Evolutionary conservation across 257 asterid species (phyloP), one percentile per base, ranked within the genome.

Genomic region (Verbena officinalis): DNA sequence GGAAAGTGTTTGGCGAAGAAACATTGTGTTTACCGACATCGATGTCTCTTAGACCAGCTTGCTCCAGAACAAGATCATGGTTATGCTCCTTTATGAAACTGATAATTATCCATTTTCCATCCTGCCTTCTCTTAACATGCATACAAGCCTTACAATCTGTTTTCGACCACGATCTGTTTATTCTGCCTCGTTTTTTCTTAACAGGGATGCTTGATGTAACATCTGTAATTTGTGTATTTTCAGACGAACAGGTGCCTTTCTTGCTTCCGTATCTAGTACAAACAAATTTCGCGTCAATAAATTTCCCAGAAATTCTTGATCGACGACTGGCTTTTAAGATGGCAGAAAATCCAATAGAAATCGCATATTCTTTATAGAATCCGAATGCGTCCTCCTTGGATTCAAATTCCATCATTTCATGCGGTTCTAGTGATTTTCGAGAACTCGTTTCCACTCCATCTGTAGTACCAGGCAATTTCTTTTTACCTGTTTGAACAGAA

Each of bases 91-190:
- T 36, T 34, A 76, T 31, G 17, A 81, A 77, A 59, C 72, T 73
- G 50, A 62, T 43, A 45, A 78, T 63, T 51, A 60, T 61, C 86
- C 90, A 83, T 63, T 71, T 74, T 27, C 81, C 90, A 58, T 83
- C 90, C 38, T 72, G 73, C 74, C 81, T 71, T 69, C 79, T 59
- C 78, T 83, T 83, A 12, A 80, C 86, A 57, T 83, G 90, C 86
- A 83, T 67, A 61, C 84, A 76, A 58, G 90, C 84, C 53, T 80
- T 78, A 48, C 86, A 83, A 76, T 83, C 90, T 23, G 86, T 80
- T 83, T 83, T 83, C 20, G 79, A 73, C 79, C 77, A 68, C 15
- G 90, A 78, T 64, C 68, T 45, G 66, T 71, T 83, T 44, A 65
- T 68, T 62, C 90, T 75, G 30, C 84, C 90, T 38, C 82, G 80